Evolutionary conservation across 2,329 filamentous ascomycete species (phyloP), one percentile per base, ranked within the genome.

Genomic region (Lasiodiplodia theobromae): DNA sequence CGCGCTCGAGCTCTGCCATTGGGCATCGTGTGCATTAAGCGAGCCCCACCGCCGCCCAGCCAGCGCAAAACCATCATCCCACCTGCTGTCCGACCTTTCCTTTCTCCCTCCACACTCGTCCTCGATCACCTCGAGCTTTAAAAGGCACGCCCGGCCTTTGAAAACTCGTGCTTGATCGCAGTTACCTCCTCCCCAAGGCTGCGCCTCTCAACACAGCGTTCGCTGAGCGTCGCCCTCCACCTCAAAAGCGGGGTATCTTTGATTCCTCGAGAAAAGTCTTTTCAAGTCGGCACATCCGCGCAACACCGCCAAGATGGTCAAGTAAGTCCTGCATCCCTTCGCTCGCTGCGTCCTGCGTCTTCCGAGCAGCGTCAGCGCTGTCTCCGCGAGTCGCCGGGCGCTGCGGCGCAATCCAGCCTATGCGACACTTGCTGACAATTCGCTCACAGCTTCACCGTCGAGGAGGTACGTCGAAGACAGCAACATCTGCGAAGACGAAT

Each of bases 221-320:
- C 63, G 63, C 52, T 37, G 65, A 67, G 40, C 65, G 65, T 58
- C 65, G 51, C 65, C 51, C 65, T 44, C 37, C 23, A 58, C 51
- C 31, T 49, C 60, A 64, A 56, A 68, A 68, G 67, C 67, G 67
- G 67, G 67, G 67, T 68, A 68, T 65, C 49, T 14, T 38, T n/a
- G 10, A 23, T 52, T 49, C 44, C 52, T 60, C 28, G 37, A 64
- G 40, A 68, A 51, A 64, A 54, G 52, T 47, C 52, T 68, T 68
- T 68, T 65, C 54, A 57, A 65, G 51, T 57, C 49, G 38, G 65
- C 57, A 52, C 51, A 56, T 51, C 49, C 49, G n/a, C 57, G 38
- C 58, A 68, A 89, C 82, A 92, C 94, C 92, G 93, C 87, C 91
- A 97, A 94, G 84, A 99, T 99, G 96, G 96, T 99, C 84, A 97